Percentiles rank a stretch among this genome's conserved stretches.
These are phyloP conservation scores for Tulasnella sp. DNA, from an alignment of 768 basidiomycete genomes.

Conservation along the genomic window DNA sequence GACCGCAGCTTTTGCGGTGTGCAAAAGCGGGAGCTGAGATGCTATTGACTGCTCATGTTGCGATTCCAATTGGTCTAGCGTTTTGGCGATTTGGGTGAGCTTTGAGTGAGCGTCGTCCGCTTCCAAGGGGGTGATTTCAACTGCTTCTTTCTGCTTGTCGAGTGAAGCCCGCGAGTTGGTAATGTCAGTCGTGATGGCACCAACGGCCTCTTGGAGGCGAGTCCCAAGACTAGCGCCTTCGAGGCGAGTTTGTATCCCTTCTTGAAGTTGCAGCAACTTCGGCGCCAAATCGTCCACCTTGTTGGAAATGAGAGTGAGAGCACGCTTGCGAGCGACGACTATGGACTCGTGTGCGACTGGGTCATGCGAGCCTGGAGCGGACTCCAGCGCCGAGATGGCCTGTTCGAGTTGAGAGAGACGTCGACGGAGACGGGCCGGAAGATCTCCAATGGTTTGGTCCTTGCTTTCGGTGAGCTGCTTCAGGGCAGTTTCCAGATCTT, in stretches of 20 bases:
- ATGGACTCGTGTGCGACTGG: constrained; percentile 42
- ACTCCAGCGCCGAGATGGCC: constrained; percentile 50
- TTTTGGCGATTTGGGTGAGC: background rate
- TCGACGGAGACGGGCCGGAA: constrained; percentile 37
- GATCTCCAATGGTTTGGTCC: constrained; percentile 32
- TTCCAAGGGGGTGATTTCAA: background rate
- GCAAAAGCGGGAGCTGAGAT: background rate
- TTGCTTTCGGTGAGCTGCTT: constrained; percentile 33
- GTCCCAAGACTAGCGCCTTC: background rate
- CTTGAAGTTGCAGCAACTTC: constrained; percentile 6
- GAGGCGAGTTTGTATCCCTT: constrained; percentile 1
- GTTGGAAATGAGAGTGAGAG: constrained; percentile 40
- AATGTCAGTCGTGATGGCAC: background rate
- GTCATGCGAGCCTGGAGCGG: constrained; percentile 39
- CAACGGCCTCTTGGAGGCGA: background rate
- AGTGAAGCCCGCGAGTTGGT: background rate
- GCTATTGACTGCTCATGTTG: background rate
- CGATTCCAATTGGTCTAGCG: background rate
- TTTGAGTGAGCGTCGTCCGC: background rate
- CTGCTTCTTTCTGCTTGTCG: background rate
- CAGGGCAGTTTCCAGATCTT: constrained; percentile 31
- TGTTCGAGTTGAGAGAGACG: constrained; percentile 50
- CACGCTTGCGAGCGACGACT: constrained; percentile 42
- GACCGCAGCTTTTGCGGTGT: background rate
- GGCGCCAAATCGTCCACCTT: constrained; percentile 9